phyloP scores from a whole-genome alignment of 2,329 filamentous ascomycete species.

The Dothiorella sarmentorum region DNA sequence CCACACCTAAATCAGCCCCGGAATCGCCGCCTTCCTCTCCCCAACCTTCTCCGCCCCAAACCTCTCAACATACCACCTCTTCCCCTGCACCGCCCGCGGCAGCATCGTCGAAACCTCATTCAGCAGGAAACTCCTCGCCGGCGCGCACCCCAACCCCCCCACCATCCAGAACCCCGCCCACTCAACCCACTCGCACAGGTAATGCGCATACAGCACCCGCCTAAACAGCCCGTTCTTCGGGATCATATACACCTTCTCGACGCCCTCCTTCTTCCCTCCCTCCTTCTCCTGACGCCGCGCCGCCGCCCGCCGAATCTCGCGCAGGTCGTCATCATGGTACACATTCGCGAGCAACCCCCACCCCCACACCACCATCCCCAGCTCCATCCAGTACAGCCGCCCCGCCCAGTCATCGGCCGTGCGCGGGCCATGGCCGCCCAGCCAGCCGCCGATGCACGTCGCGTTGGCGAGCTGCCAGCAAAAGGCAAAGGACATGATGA shows the following conservation, averaged over 20 bases:
- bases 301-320: conserved; percentile 76
- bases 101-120: conserved; percentile 91
- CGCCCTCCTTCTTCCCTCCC: conserved; percentile 47
- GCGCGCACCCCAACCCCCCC: conserved; percentile 61
- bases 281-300: conserved; percentile 55
- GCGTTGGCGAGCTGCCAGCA: conserved; percentile 80
- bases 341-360: conserved; percentile 77
- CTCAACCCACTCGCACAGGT: conserved; percentile 95
- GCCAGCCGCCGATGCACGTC: conserved; percentile 72
- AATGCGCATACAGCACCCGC: conserved; percentile 85
- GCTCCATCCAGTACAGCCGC: conserved; percentile 44
- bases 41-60: conserved; percentile 83
- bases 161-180: conserved; percentile 87
- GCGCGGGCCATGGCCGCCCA: conserved; percentile 74
- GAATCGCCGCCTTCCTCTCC: conserved; percentile 70
- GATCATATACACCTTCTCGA: conserved; percentile 82
- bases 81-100: conserved; percentile 76
- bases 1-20: conserved; percentile 47
- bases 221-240: conserved; percentile 80
- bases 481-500: conserved; percentile 63
- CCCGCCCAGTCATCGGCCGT: conserved; percentile 54
- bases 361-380: conserved; percentile 73
- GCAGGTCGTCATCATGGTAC: conserved; percentile 83
- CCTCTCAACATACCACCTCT: conserved; percentile 79
- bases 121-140: conserved; percentile 75